These are phyloP conservation scores for Prillingera fragicola DNA, from an alignment of 1,284 basidiomycete species.

Conservation along the genomic window DNA sequence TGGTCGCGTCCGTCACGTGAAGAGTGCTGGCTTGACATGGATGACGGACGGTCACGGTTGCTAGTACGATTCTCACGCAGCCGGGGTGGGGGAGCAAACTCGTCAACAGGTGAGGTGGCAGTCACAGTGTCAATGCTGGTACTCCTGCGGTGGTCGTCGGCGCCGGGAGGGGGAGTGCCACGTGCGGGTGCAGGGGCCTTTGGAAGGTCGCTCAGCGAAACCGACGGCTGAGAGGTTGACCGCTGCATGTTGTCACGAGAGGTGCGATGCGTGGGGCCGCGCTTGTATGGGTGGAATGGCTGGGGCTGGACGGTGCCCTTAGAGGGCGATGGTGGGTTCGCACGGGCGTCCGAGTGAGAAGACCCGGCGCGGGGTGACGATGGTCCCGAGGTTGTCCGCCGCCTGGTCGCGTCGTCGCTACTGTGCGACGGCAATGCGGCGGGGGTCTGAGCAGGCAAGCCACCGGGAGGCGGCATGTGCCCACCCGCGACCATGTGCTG, in stretches of 20 bases:
- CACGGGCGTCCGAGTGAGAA: neutral
- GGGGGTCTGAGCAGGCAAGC: slow-evolving; percentile 14
- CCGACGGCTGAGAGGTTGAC: slow-evolving; percentile 3
- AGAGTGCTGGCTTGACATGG: slow-evolving; percentile 13
- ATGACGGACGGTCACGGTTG: slow-evolving; percentile 9
- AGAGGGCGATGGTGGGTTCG: neutral
- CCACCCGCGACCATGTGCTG: slow-evolving; percentile 42
- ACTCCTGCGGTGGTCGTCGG: neutral
- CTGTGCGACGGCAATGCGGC: slow-evolving; percentile 1
- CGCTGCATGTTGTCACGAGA: slow-evolving; percentile 12
- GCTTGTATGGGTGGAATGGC: slow-evolving; percentile 29
- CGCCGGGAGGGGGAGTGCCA: neutral
- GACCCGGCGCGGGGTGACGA: neutral
- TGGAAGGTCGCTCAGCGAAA: neutral
- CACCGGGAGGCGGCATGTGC: slow-evolving; percentile 21
- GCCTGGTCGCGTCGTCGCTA: slow-evolving; percentile 12
- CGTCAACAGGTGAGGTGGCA: neutral
- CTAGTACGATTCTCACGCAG: slow-evolving; percentile 3
- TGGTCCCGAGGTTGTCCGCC: slow-evolving; percentile 29
- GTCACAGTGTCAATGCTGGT: neutral
- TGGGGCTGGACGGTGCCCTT: slow-evolving; percentile 4
- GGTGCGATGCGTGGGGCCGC: slow-evolving; percentile 18
- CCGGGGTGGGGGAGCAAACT: slow-evolving; percentile 16
- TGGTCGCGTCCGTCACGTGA: neutral
- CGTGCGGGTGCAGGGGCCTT: neutral